These are phyloP conservation scores for Cenchrus fungigraminus DNA, from an alignment of 176 grass and related monocot species.

Conservation along the genomic window DNA sequence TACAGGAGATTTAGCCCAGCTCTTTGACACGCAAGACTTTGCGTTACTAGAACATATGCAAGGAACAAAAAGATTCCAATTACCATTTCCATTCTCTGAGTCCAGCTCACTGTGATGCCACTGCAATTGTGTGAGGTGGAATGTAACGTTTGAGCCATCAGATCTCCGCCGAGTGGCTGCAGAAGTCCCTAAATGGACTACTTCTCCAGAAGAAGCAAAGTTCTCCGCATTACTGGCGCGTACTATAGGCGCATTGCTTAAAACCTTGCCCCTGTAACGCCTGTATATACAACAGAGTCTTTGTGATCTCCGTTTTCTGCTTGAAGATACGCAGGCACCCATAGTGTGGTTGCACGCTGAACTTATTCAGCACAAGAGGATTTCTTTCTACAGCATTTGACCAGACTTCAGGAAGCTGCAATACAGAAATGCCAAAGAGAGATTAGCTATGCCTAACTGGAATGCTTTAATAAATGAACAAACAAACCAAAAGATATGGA, in stretches of 20 bases:
- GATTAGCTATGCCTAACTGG: conserved; percentile 12
- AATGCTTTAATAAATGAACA: conserved; percentile 20
- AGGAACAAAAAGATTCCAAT: conserved; percentile 16
- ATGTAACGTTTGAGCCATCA: conserved; percentile 71
- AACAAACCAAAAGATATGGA: not conserved
- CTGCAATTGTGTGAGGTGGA: conserved; percentile 87
- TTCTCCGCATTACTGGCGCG: conserved; percentile 48
- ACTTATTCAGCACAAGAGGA: conserved; percentile 26
- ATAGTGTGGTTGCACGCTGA: conserved; percentile 45
- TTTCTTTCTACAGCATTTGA: conserved; percentile 30
- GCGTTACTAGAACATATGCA: conserved; percentile 8
- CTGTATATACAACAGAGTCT: conserved; percentile 58
- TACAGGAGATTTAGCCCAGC: not conserved
- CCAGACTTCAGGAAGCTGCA: conserved; percentile 39
- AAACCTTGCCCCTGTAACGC: conserved; percentile 65
- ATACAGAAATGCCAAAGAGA: conserved; percentile 25
- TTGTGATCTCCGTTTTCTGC: conserved; percentile 45
- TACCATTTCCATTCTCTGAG: conserved; percentile 77
- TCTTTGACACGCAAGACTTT: not conserved
- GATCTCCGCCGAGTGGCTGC: conserved; percentile 45
- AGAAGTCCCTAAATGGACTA: conserved; percentile 58
- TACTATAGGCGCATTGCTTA: conserved; percentile 53
- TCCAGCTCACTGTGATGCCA: conserved; percentile 92
- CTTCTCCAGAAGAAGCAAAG: conserved; percentile 46
- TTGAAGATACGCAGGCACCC: conserved; percentile 72